Conservation (phyloP, 331 rosid species). For the Erythrophleum ivorense region DNA sequence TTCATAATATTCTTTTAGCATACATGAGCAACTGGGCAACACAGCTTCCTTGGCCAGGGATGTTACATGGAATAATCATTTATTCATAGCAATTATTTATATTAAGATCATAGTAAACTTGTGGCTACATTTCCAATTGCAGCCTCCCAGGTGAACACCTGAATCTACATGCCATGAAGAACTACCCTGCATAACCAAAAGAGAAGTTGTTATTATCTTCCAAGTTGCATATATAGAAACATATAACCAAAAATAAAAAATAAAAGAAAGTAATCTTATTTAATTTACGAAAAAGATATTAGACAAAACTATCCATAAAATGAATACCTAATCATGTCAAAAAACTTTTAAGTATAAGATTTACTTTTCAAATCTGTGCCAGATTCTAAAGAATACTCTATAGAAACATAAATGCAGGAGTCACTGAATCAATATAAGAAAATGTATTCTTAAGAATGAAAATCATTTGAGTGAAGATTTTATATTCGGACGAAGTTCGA, state of each 20-base stretch:
- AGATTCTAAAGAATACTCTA: too few species aligned
- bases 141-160: background rate
- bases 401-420: too few species aligned
- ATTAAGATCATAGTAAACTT: background rate
- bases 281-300: too few species aligned
- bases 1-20: background rate
- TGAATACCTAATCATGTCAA: too few species aligned
- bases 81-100: conserved; percentile 9
- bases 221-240: background rate
- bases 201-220: background rate
- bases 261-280: too few species aligned
- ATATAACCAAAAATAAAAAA: background rate
- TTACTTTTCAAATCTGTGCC: too few species aligned
- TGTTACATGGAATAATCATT: background rate
- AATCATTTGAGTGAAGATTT: too few species aligned
- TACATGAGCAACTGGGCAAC: background rate
- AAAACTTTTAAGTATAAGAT: too few species aligned
- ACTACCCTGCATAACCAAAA: conserved; percentile 13
- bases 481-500: too few species aligned
- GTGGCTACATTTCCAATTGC: background rate
- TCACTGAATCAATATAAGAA: too few species aligned
- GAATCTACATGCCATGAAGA: background rate
- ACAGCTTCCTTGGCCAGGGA: background rate
- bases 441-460: too few species aligned
- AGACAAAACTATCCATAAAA: too few species aligned